These are phyloP conservation scores for Serendipita sp. DNA, from an alignment of 768 basidiomycete species.

Conservation along the genomic window DNA sequence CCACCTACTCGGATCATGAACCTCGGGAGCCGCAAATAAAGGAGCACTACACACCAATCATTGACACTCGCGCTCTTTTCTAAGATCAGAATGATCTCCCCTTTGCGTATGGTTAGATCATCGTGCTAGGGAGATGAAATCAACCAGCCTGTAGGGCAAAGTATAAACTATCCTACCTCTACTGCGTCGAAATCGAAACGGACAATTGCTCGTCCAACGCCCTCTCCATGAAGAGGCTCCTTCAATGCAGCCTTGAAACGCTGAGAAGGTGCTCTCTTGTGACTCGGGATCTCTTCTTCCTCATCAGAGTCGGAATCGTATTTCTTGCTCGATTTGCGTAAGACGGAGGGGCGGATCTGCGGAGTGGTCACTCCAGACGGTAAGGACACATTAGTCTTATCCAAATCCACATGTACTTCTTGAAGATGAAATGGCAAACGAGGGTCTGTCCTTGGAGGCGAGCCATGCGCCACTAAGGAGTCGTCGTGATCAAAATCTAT, in stretches of 20 bases:
- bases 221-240: constrained; percentile 39
- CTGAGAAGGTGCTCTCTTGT: constrained; percentile 24
- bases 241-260: constrained; percentile 32
- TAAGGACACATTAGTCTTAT: neutral
- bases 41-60: constrained; percentile 41
- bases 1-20: constrained; percentile 38
- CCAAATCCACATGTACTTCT: constrained; percentile 5
- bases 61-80: constrained; percentile 56
- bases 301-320: neutral
- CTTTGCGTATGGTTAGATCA: constrained; percentile 61
- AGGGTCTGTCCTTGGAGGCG: constrained; percentile 4
- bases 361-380: constrained; percentile 4
- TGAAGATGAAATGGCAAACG: constrained; percentile 19
- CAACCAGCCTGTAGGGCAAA: constrained; percentile 5
- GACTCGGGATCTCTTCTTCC: constrained; percentile 3
- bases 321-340: neutral
- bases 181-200: constrained; percentile 58
- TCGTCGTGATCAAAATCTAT: constrained; percentile 6
- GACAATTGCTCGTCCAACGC: constrained; percentile 58
- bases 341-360: neutral
- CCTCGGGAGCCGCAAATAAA: neutral
- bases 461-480: neutral
- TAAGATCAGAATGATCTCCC: constrained; percentile 54
- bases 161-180: constrained; percentile 32
- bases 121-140: constrained; percentile 32